Evolutionary conservation across 129 eudicot species (phyloP), one percentile per base, ranked within the genome.

Genomic region (Helianthus tuberosus): DNA sequence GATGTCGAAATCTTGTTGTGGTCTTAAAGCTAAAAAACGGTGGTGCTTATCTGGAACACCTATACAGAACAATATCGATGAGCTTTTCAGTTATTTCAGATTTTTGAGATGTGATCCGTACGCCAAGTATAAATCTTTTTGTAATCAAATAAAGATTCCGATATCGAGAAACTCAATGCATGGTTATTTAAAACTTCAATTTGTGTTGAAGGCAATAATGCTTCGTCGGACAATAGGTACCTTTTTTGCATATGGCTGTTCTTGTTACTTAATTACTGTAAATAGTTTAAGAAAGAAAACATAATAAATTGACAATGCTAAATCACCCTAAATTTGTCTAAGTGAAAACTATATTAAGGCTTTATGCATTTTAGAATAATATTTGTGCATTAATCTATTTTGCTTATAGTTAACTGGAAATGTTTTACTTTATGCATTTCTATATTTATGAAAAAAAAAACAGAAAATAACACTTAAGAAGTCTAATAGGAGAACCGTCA

Each of bases 21-120:
- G 98, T 62, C 89, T 94, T 66, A 82, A 87, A 79, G 98, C 98
- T 4, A 94, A 86, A 82, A 79, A 82, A 50, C 82, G 98, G 64
- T 94, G 98, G 98, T 94, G 98, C 72, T 84, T 94, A 66, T 90
- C 98, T 2, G 97, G 98, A 78, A 90, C 98, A 2, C 97, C 98
- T 52, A 93, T 93, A 78, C 97, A 93, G 58, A 93, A 90, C 79
- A 80, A 96, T 5, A 82, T 93, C 32, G 97, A 93, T 83, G 97
- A 90, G 57, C 69, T 93, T 67, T 93, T 72, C 74, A 93, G 98
- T 72, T 93, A 93, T 80, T 93, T 93, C 81, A 83, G 98, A 80
- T 93, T 93, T 81, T 77, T 93, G 65, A 88, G 66, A 72, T 86
- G 88, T 79, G 96, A 88, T 13, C 92, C 96, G 10, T 94, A 90